These are phyloP conservation scores for Aspergillus eucalypticola DNA, from an alignment of 2,329 filamentous ascomycete genomes.

Conservation along the genomic window DNA sequence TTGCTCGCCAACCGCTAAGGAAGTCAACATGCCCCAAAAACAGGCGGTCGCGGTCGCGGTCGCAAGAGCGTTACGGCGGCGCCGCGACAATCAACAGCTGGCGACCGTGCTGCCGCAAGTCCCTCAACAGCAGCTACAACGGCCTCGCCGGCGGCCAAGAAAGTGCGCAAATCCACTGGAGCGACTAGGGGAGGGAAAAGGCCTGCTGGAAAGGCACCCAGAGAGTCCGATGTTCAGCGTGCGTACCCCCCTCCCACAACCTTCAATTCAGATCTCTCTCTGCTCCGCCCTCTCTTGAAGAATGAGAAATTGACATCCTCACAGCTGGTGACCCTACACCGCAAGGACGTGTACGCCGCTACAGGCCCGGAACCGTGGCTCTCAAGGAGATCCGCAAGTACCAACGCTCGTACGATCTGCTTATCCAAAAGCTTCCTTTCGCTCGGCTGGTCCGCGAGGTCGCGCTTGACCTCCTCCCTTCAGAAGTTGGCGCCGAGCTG, in stretches of 20 bases:
- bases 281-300: neutral
- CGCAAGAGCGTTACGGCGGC: constrained; percentile 11
- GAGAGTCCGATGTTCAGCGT: constrained; percentile 42
- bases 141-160: constrained; percentile 8
- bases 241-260: constrained; percentile 16
- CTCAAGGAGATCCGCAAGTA: constrained; percentile 89
- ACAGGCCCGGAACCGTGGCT: constrained; percentile 78
- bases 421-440: constrained; percentile 64
- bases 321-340: constrained; percentile 74
- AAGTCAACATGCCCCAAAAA: constrained; percentile 32
- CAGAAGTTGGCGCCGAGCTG: constrained; percentile 64
- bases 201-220: constrained; percentile 18
- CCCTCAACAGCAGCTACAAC: constrained; percentile 16
- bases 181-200: constrained; percentile 22
- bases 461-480: constrained; percentile 59
- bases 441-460: constrained; percentile 54
- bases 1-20: neutral
- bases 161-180: constrained; percentile 23
- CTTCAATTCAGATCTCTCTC: neutral
- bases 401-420: constrained; percentile 83
- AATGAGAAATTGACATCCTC: constrained; percentile 12
- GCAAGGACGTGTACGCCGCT: constrained; percentile 61
- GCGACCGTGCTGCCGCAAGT: constrained; percentile 13
- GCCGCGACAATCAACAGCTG: constrained; percentile 9
- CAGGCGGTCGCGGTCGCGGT: constrained; percentile 17